Percentiles rank a stretch among this genome's conserved stretches.
Conservation (phyloP, 345 rosid species). For the Adansonia digitata region DNA sequence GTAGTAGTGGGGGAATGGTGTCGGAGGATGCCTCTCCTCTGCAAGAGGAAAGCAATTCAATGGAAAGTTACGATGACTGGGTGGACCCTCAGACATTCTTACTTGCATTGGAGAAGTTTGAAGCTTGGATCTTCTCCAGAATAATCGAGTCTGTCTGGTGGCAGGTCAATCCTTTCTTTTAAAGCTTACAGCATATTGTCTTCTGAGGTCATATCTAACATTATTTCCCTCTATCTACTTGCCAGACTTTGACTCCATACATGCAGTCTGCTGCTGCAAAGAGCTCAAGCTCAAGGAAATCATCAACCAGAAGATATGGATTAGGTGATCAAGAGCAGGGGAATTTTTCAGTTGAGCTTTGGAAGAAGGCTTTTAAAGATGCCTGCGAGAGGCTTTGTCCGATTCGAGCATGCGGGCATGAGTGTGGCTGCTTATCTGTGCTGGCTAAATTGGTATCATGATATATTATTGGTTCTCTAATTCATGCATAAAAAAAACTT, state of each 20-base stretch:
- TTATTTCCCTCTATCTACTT: slow-evolving; percentile 8
- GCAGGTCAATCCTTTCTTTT: slow-evolving; percentile 54
- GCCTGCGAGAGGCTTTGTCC: slow-evolving; percentile 93
- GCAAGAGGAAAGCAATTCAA: slow-evolving; percentile 12
- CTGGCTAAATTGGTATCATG: slow-evolving; percentile 68
- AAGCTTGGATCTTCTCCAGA: slow-evolving; percentile 85
- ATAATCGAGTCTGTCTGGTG: slow-evolving; percentile 91
- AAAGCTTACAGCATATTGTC: not conserved
- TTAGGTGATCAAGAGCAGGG: slow-evolving; percentile 64
- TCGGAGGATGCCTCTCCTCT: slow-evolving; percentile 1
- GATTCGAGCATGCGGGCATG: slow-evolving; percentile 67
- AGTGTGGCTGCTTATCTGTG: slow-evolving; percentile 83
- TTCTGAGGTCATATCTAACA: not conserved
- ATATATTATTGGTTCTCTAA: not conserved
- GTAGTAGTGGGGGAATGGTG: slow-evolving; percentile 8
- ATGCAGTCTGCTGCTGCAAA: slow-evolving; percentile 80
- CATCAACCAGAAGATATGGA: slow-evolving; percentile 40
- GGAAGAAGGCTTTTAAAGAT: slow-evolving; percentile 89
- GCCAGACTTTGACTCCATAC: slow-evolving; percentile 79
- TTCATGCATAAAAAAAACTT: not conserved
- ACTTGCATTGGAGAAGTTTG: slow-evolving; percentile 70
- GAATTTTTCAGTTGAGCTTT: slow-evolving; percentile 61
- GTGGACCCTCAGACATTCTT: slow-evolving; percentile 52
- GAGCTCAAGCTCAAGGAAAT: slow-evolving; percentile 53
- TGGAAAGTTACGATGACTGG: slow-evolving; percentile 44